phyloP scores from a whole-genome alignment of 352 stramenopile genomes.

The Phytophthora hybrid region DNA sequence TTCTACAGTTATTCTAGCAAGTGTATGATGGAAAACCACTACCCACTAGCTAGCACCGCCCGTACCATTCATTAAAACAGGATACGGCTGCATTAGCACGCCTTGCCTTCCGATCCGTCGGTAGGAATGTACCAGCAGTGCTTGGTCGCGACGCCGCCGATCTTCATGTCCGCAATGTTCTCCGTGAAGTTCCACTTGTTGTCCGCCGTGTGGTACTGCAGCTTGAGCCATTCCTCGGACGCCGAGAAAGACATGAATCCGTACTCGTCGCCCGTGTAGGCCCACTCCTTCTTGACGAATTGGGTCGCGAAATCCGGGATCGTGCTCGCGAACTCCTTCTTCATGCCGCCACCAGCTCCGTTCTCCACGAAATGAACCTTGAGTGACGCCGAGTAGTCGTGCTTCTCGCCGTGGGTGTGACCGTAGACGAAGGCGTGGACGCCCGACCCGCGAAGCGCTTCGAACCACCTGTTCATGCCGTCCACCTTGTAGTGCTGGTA shows the following conservation, averaged over 20 bases:
- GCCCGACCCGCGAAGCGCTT: not conserved
- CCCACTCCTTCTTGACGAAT: conserved; percentile 11
- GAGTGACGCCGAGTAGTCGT: conserved; percentile 45
- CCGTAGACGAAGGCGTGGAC: conserved; percentile 45
- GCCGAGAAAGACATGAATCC: conserved; percentile 8
- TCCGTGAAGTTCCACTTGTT: conserved; percentile 2
- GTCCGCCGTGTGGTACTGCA: conserved; percentile 17
- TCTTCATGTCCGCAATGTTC: not conserved
- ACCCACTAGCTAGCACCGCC: too few relatives aligned
- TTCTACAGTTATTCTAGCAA: too few relatives aligned
- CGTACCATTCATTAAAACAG: not conserved
- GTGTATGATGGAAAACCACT: too few relatives aligned
- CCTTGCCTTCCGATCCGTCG: conserved; percentile 10
- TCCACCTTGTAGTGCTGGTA: conserved; percentile 15
- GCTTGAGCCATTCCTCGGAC: conserved; percentile 15
- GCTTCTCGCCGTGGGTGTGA: conserved; percentile 67
- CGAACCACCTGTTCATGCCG: not conserved
- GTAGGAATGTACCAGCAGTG: conserved; percentile 11
- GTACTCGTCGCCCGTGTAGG: conserved; percentile 7
- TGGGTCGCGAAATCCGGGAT: not conserved
- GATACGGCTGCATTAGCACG: not conserved
- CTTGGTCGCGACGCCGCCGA: conserved; percentile 2
- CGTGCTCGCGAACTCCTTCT: not conserved
- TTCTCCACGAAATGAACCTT: conserved; percentile 14
- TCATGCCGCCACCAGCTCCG: conserved; percentile 3